These are phyloP conservation scores for Aspergillus clavatus DNA, from an alignment of 2,329 filamentous ascomycete genomes.

Conservation along the genomic window DNA sequence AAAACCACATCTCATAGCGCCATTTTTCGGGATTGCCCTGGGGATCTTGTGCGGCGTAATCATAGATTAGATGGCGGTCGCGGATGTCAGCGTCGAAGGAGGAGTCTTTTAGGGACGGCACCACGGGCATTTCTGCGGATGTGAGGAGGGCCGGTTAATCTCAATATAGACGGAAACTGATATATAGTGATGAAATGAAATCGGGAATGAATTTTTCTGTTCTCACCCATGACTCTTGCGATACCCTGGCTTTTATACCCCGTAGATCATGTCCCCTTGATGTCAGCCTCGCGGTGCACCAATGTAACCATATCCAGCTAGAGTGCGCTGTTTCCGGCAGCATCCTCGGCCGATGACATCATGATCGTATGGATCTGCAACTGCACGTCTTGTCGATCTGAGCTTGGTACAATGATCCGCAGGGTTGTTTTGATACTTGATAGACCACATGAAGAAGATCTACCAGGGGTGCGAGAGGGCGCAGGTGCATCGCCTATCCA, in stretches of 20 bases:
- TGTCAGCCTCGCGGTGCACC: not conserved
- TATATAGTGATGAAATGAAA: not conserved
- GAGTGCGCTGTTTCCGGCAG: too few species aligned
- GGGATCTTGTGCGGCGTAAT: conserved; percentile 49
- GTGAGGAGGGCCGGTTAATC: not conserved
- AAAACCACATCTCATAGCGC: conserved; percentile 60
- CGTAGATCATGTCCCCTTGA: too few species aligned
- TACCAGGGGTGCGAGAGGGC: not conserved
- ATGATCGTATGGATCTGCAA: not conserved
- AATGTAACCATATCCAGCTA: not conserved
- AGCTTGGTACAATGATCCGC: too few species aligned
- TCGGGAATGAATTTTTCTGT: not conserved
- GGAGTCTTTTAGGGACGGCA: not conserved
- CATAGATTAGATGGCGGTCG: conserved; percentile 54
- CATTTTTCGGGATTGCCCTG: conserved; percentile 53
- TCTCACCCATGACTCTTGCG: too few species aligned
- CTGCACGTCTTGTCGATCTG: too few species aligned
- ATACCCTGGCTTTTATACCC: too few species aligned
- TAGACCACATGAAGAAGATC: not conserved
- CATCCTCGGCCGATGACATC: not conserved
- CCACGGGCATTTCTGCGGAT: not conserved
- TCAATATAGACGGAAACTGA: not conserved
- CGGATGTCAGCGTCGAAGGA: conserved; percentile 50
- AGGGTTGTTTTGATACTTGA: too few species aligned
- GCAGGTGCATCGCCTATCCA: not conserved